Conservation (phyloP, 768 basidiomycete species). For the Mycena sanguinolenta region DNA sequence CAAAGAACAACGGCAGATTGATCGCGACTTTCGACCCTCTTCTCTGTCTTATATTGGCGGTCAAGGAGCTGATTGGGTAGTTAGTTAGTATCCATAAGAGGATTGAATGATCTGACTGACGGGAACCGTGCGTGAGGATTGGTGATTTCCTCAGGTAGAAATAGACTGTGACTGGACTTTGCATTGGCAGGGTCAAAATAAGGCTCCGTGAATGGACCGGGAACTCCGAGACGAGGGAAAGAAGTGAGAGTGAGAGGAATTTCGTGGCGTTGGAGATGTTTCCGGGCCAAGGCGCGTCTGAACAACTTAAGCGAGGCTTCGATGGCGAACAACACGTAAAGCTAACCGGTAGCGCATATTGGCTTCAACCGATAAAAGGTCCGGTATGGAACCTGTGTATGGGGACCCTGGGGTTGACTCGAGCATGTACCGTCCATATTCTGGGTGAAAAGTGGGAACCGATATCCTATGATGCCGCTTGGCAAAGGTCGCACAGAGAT, state of each 20-base stretch:
- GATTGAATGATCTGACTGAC: slow-evolving; percentile 65
- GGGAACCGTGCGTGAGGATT: slow-evolving; percentile 99
- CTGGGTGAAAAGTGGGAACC: slow-evolving; percentile 95
- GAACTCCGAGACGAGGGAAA: slow-evolving; percentile 93
- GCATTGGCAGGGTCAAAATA: slow-evolving; percentile 81
- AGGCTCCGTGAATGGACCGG: slow-evolving; percentile 94
- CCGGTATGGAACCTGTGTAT: slow-evolving; percentile 88
- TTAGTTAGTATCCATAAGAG: slow-evolving; percentile 26
- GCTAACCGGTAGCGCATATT: slow-evolving; percentile 94
- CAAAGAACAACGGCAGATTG: slow-evolving; percentile 93
- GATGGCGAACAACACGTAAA: slow-evolving; percentile 15
- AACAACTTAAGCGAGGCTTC: slow-evolving; percentile 5
- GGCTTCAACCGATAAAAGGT: slow-evolving; percentile 89
- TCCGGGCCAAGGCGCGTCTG: slow-evolving; percentile 87
- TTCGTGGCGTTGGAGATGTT: slow-evolving; percentile 87
- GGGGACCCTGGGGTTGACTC: slow-evolving; percentile 98
- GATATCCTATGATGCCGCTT: slow-evolving; percentile 60
- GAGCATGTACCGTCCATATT: slow-evolving; percentile 99
- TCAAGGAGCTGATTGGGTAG: slow-evolving; percentile 79
- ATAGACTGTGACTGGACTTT: slow-evolving; percentile 91
- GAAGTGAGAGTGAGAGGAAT: slow-evolving; percentile 93
- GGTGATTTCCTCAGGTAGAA: slow-evolving; percentile 95
- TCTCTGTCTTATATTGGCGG: slow-evolving; percentile 92
- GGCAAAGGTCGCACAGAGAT: background rate
- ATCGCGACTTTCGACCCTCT: slow-evolving; percentile 96